Conservation (phyloP, 345 rosid species). For the Gossypium thurberi region DNA sequence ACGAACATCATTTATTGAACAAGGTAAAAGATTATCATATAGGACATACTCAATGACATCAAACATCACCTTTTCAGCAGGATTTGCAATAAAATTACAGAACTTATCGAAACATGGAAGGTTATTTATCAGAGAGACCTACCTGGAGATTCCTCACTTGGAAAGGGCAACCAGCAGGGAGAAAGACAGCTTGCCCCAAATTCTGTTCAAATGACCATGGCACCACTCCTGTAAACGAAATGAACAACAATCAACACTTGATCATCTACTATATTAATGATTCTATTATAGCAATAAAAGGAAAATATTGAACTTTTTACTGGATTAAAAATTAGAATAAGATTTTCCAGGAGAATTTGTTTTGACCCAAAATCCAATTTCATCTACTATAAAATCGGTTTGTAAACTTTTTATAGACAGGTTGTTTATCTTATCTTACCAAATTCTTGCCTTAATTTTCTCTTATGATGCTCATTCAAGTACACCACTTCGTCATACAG, state of each 20-base stretch:
- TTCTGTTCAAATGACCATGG: conserved; percentile 85
- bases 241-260: neutral
- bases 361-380: neutral
- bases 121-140: conserved; percentile 14
- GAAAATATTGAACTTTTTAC: conserved; percentile 6
- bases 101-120: conserved; percentile 3
- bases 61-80: neutral
- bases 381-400: neutral
- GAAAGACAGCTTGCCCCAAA: conserved; percentile 77
- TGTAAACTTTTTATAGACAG: neutral
- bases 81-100: neutral
- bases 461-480: conserved; percentile 52
- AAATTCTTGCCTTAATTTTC: conserved; percentile 62
- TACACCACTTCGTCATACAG: conserved; percentile 62
- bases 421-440: conserved; percentile 37
- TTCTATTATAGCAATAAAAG: neutral
- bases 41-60: neutral
- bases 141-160: conserved; percentile 80
- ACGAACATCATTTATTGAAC: neutral
- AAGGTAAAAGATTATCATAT: neutral
- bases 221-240: conserved; percentile 62
- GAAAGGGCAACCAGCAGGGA: conserved; percentile 96
- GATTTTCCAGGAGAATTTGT: neutral
- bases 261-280: neutral
- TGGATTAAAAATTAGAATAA: neutral